These are phyloP conservation scores for Mycena galopus DNA, from an alignment of 768 basidiomycete species.

Conservation along the genomic window DNA sequence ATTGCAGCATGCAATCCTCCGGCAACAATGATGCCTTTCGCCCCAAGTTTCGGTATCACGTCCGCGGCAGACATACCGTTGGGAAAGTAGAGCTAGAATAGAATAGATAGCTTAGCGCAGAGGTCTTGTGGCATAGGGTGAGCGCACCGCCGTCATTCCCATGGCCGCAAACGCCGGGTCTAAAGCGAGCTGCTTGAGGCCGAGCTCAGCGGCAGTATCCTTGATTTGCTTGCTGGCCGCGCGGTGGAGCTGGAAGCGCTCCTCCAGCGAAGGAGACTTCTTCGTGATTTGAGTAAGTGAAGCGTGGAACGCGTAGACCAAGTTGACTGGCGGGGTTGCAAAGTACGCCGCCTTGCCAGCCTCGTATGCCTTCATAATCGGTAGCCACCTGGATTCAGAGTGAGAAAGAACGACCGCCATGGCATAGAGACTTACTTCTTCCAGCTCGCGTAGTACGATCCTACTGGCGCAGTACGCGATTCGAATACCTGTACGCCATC, in stretches of 20 bases:
- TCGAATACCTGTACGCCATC: conserved; percentile 65
- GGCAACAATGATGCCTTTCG: conserved; percentile 84
- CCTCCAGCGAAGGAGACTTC: conserved; percentile 72
- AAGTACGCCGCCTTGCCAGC: conserved; percentile 87
- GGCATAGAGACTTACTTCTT: conserved; percentile 65
- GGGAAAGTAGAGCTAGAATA: conserved; percentile 81
- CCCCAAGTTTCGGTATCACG: conserved; percentile 78
- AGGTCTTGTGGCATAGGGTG: not conserved
- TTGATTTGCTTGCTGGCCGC: conserved; percentile 79
- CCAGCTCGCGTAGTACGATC: conserved; percentile 93
- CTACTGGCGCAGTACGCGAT: conserved; percentile 70
- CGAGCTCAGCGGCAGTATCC: conserved; percentile 71
- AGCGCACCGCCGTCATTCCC: conserved; percentile 89
- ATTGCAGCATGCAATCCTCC: conserved; percentile 88
- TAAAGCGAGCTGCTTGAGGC: conserved; percentile 80
- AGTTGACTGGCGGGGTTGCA: conserved; percentile 95
- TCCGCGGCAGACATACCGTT: conserved; percentile 83
- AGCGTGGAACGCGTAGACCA: conserved; percentile 92
- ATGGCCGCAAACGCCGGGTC: conserved; percentile 79
- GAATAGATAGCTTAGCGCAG: conserved; percentile 11
- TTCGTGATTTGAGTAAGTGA: conserved; percentile 81
- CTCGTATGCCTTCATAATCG: conserved; percentile 96
- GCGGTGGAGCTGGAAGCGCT: conserved; percentile 84
- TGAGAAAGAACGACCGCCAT: not conserved
- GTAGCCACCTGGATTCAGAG: conserved; percentile 74